A percentile compares a stretch with the other conserved stretches of the same genome.
Evolutionary conservation across 192 early-diverging fungal species (phyloP).

Genomic region (Podila epigama): DNA sequence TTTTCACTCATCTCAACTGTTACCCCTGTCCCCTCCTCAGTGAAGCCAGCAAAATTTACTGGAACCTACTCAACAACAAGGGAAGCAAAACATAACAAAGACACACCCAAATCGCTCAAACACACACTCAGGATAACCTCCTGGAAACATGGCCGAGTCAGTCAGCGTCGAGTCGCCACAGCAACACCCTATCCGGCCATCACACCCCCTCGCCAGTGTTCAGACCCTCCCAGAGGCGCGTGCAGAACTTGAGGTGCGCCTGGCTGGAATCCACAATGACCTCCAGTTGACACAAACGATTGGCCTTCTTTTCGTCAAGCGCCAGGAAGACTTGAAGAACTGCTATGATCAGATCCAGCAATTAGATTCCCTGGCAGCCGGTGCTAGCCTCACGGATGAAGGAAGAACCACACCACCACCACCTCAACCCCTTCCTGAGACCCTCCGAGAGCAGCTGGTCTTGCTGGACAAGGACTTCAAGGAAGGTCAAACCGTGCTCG

Average conservation of each 20-base stretch:
- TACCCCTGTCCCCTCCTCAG: background rate
- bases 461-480: constrained; percentile 37
- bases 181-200: background rate
- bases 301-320: constrained; percentile 41
- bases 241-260: constrained; percentile 35
- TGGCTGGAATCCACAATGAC: constrained; percentile 38
- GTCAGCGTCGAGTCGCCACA: background rate
- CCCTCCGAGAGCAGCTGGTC: constrained; percentile 31
- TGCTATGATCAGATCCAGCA: constrained; percentile 33
- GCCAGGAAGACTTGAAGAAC: constrained; percentile 42
- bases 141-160: constrained; percentile 1
- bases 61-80: background rate
- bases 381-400: background rate
- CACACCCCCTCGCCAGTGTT: constrained; percentile 5
- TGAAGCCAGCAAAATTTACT: too few relatives aligned
- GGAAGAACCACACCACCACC: background rate
- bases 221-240: constrained; percentile 34
- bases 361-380: background rate
- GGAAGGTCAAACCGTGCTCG: constrained; percentile 37
- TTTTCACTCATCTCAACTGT: background rate
- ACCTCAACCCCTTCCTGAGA: constrained; percentile 28
- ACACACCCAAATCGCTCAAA: too few relatives aligned
- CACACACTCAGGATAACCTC: too few relatives aligned
- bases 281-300: constrained; percentile 44
- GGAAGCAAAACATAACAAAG: too few relatives aligned